Percentiles rank a stretch among this genome's conserved stretches.
phyloP scores from a whole-genome alignment of 1,284 basidiomycete genomes.

The Cutaneotrichosporon curvatum region DNA sequence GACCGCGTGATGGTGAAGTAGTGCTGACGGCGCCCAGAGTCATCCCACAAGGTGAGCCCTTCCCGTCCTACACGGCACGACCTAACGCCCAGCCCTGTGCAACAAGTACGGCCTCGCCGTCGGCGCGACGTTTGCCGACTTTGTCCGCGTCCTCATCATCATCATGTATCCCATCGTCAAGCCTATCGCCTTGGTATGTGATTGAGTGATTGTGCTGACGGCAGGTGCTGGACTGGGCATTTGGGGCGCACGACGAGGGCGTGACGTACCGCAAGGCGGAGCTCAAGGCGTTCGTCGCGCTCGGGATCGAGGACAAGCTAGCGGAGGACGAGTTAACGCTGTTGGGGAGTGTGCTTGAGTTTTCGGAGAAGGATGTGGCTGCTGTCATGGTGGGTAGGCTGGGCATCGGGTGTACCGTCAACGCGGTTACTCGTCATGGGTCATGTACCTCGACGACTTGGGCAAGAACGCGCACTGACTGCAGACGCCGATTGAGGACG shows the following conservation, averaged over 20 bases:
- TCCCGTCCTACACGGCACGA: no score
- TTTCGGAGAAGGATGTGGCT: constrained; percentile 71
- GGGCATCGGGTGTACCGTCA: no score
- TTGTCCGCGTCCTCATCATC: constrained; percentile 46
- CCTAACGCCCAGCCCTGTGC: constrained; percentile 45
- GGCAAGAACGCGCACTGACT: no score
- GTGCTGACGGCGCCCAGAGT: constrained; percentile 25
- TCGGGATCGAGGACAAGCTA: constrained; percentile 62
- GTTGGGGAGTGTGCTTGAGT: constrained; percentile 72
- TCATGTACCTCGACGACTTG: no score
- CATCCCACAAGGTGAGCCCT: constrained; percentile 39
- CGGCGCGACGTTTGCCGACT: constrained; percentile 48
- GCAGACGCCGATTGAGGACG: constrained; percentile 47
- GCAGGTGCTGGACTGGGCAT: constrained; percentile 45
- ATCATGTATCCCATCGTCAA: constrained; percentile 48
- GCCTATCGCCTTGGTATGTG: constrained; percentile 39
- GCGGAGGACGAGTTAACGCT: constrained; percentile 79
- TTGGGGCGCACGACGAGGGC: constrained; percentile 49
- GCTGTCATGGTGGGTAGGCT: constrained; percentile 58
- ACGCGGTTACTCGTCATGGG: no score
- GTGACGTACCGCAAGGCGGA: constrained; percentile 84
- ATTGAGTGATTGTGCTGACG: no score
- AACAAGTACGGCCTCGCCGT: constrained; percentile 50
- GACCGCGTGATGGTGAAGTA: background rate
- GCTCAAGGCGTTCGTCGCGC: constrained; percentile 75